Evolutionary conservation across 1,284 basidiomycete genomes (phyloP).

Genomic region (Fomitopsis schrenkii): DNA sequence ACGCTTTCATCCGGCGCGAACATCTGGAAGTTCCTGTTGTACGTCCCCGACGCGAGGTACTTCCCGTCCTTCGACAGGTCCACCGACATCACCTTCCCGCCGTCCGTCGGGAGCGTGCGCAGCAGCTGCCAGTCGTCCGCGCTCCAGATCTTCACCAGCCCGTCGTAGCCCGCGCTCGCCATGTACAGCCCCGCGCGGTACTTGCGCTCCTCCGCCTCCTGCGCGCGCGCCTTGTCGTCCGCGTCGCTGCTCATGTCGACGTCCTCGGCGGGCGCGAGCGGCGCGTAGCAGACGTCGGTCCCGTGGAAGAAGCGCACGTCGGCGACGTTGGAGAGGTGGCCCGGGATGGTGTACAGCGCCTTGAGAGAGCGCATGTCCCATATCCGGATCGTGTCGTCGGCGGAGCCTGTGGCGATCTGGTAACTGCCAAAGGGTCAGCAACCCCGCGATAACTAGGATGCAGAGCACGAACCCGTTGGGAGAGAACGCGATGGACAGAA

Average conservation of each 20-base stretch:
- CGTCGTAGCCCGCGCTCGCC: slow-evolving; percentile 93
- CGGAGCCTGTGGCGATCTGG: slow-evolving; percentile 94
- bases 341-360: slow-evolving; percentile 94
- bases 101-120: slow-evolving; percentile 85
- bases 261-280: slow-evolving; percentile 38
- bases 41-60: slow-evolving; percentile 86
- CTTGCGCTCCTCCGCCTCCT: slow-evolving; percentile 53
- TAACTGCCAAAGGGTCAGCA: slow-evolving; percentile 50
- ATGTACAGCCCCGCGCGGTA: slow-evolving; percentile 89
- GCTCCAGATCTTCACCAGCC: slow-evolving; percentile 93
- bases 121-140: slow-evolving; percentile 98
- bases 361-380: slow-evolving; percentile 96
- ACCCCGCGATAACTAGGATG: neutral
- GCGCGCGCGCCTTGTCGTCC: slow-evolving; percentile 8
- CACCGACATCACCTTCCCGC: slow-evolving; percentile 97
- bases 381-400: slow-evolving; percentile 96
- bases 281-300: slow-evolving; percentile 29
- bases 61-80: slow-evolving; percentile 84
- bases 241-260: slow-evolving; percentile 31
- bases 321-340: slow-evolving; percentile 91
- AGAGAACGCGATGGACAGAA: slow-evolving; percentile 89
- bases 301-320: slow-evolving; percentile 92
- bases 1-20: slow-evolving; percentile 65
- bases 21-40: slow-evolving; percentile 91
- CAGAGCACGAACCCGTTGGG: slow-evolving; percentile 77